Conservation (phyloP, 768 basidiomycete species). For the Amanita brunnescens region DNA sequence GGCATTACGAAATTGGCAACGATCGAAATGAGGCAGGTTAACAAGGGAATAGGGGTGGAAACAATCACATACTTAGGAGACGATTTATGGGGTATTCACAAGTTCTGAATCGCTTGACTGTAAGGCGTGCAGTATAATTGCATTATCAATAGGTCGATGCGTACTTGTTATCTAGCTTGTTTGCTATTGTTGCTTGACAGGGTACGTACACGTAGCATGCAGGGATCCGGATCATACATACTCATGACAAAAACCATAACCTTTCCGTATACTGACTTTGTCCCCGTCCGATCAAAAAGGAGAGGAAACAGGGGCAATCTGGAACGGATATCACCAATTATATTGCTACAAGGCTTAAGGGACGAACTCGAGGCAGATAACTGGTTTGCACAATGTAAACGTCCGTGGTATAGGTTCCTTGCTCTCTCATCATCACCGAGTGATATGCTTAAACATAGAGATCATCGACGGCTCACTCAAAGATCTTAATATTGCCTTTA, state of each 20-base stretch:
- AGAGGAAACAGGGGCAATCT: constrained; percentile 29
- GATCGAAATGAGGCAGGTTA: constrained; percentile 84
- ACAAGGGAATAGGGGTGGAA: constrained; percentile 89
- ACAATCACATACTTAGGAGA: constrained; percentile 81
- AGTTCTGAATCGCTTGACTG: constrained; percentile 38
- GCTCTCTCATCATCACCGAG: neutral
- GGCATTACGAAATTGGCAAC: constrained; percentile 76
- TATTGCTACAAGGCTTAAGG: constrained; percentile 32
- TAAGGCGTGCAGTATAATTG: neutral
- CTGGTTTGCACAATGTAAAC: constrained; percentile 49
- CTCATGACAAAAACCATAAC: constrained; percentile 16
- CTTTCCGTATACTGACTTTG: constrained; percentile 44
- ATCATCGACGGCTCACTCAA: constrained; percentile 26
- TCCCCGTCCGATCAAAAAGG: constrained; percentile 42
- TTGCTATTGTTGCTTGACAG: neutral
- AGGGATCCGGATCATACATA: no score
- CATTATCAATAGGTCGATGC: neutral
- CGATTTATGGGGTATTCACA: constrained; percentile 71
- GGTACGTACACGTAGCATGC: neutral
- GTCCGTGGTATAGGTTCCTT: constrained; percentile 30
- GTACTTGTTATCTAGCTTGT: neutral
- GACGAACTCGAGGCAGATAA: constrained; percentile 39
- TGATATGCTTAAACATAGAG: constrained; percentile 20
- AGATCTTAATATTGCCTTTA: constrained; percentile 17
- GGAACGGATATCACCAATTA: constrained; percentile 25